Percentiles rank a stretch among this genome's conserved stretches.
phyloP scores from a whole-genome alignment of 225 moss, liverwort and hornwort species.

The Marchantia polymorpha region DNA sequence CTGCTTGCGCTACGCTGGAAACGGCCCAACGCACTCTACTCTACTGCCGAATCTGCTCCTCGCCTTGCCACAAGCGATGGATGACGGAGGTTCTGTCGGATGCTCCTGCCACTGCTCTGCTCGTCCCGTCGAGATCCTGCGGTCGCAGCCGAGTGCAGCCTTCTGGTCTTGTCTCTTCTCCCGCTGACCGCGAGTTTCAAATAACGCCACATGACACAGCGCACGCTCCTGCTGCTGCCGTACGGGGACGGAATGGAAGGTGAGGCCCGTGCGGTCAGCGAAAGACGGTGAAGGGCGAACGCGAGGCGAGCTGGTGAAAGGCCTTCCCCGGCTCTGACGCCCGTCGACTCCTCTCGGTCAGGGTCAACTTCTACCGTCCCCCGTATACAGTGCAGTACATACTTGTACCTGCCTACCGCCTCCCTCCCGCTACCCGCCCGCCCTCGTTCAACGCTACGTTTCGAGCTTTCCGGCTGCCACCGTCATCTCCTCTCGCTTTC shows the following conservation, averaged over 20 bases:
- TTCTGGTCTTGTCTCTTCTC: not conserved
- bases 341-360: not conserved
- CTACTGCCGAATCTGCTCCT: not conserved
- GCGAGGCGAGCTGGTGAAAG: not conserved
- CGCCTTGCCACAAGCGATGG: not conserved
- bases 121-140: not conserved
- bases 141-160: not conserved
- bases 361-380: not conserved
- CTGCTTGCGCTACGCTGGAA: not conserved
- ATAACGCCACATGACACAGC: not conserved
- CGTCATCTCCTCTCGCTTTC: not conserved
- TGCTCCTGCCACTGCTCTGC: no score
- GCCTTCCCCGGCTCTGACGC: not conserved
- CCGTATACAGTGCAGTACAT: not conserved
- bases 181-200: conserved; percentile 7
- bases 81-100: not conserved
- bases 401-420: not conserved
- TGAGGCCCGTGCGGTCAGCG: conserved; percentile 7
- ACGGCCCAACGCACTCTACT: not conserved
- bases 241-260: not conserved
- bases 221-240: no score
- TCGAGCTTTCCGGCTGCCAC: no score
- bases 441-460: not conserved
- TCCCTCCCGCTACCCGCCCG: not conserved
- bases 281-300: not conserved